These are phyloP conservation scores for Ceriops tagal DNA, from an alignment of 345 rosid species.

Conservation along the genomic window DNA sequence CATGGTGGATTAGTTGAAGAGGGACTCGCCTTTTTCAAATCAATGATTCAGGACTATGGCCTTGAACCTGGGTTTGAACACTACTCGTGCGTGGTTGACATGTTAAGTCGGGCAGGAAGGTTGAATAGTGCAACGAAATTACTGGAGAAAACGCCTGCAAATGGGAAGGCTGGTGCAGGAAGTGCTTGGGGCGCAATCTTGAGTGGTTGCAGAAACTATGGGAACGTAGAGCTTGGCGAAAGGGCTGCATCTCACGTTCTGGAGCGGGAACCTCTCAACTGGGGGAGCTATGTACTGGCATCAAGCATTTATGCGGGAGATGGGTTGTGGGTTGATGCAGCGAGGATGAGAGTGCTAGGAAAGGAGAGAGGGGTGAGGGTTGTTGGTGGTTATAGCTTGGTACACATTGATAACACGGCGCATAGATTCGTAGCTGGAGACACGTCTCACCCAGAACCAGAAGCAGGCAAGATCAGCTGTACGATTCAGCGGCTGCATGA, in stretches of 20 bases:
- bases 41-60: conserved; percentile 43
- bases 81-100: conserved; percentile 62
- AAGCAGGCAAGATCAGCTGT: conserved; percentile 24
- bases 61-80: conserved; percentile 47
- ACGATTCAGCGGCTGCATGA: conserved; percentile 28
- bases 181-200: conserved; percentile 68
- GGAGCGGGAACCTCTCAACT: conserved; percentile 50
- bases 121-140: conserved; percentile 44
- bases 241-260: conserved; percentile 43
- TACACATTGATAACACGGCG: conserved; percentile 30
- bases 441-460: conserved; percentile 25
- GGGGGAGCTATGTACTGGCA: conserved; percentile 57
- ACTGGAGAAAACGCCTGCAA: conserved; percentile 44
- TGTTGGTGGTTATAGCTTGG: conserved; percentile 57
- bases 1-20: conserved; percentile 62
- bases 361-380: conserved; percentile 44
- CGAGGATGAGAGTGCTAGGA: conserved; percentile 48
- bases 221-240: conserved; percentile 33
- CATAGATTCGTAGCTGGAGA: conserved; percentile 56
- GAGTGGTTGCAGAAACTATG: conserved; percentile 52
- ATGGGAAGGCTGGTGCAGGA: conserved; percentile 35
- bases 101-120: conserved; percentile 70
- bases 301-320: conserved; percentile 48
- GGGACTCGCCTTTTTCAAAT: conserved; percentile 55
- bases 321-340: conserved; percentile 52